phyloP scores from a whole-genome alignment of 331 rosid genomes.

The Malus hybrid region DNA sequence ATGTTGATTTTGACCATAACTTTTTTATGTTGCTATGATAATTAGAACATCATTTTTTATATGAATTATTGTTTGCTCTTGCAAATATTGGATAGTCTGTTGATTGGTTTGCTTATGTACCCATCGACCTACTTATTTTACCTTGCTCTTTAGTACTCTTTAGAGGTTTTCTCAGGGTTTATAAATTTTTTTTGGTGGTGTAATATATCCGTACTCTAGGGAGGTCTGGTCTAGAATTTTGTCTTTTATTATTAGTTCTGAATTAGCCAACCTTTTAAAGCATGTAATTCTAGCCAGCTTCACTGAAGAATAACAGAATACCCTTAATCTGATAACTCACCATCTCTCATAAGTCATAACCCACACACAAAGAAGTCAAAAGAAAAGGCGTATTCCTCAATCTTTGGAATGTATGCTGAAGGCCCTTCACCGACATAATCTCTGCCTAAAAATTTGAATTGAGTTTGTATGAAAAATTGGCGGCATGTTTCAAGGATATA shows the following conservation, averaged over 20 bases:
- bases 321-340: background rate
- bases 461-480: background rate
- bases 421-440: background rate
- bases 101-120: background rate
- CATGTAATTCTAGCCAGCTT: background rate
- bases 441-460: background rate
- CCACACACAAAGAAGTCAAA: background rate
- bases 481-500: background rate
- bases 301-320: background rate
- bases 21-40: background rate
- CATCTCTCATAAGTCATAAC: background rate
- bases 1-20: conserved; percentile 5
- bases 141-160: background rate
- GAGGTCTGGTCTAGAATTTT: background rate
- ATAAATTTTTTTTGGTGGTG: background rate
- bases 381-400: background rate
- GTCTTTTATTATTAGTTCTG: background rate
- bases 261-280: background rate
- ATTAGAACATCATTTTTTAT: conserved; percentile 1
- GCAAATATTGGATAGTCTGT: background rate
- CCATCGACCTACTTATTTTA: background rate
- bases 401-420: background rate
- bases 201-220: background rate
- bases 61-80: background rate
- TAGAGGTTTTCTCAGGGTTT: background rate